Base-by-base conservation (phyloP, 1,139 yeast genomes). In the Arxiozyma telluris region DNA sequence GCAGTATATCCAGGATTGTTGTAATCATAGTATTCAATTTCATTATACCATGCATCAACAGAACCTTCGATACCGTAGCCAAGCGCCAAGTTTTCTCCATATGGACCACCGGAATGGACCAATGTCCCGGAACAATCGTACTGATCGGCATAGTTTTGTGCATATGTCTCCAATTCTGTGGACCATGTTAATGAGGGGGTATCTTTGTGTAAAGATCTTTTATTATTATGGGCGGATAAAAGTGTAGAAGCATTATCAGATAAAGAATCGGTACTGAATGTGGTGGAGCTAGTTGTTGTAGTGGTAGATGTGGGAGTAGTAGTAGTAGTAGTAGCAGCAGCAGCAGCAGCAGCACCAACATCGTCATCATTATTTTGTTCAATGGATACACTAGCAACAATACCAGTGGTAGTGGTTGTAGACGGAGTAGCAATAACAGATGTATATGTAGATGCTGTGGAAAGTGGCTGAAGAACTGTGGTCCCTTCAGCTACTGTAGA, bases 31-130 rank as follows among this genome's bases (percentile, higher is more conserved):
- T 68, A 58, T 17, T 61, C 55, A 61, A 81, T 82, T 71, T 83
- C 89, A 58, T 73, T 69, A 68, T 83, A 83, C 89, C 89, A 83
- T 41, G 83, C 80, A 57, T 80, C 81, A 45, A 82, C 84, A 41
- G 76, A 59, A 39, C 67, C 73, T 8, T 78, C 74, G 61, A 75
- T 74, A 41, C 58, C 56, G 46, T 60, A 61, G 58, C 83, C 84
- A 47, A 79, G 77, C 44, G 84, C 84, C 64, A 81, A 74, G 70
- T 81, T 81, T 66, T 81, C 85, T 66, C 86, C 86, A 64, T 78
- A 79, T 50, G 77, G 71, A 20, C 79, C 79, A 50, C 84, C 83
- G 15, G 85, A 80, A 66, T 82, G 87, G 23, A 73, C 71, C 62
- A 82, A 73, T 57, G 71, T 70, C 57, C 82, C 83, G 55, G 79